Base-by-base conservation (phyloP, 2,329 filamentous ascomycete species). In the Mycogone perniciosa region DNA sequence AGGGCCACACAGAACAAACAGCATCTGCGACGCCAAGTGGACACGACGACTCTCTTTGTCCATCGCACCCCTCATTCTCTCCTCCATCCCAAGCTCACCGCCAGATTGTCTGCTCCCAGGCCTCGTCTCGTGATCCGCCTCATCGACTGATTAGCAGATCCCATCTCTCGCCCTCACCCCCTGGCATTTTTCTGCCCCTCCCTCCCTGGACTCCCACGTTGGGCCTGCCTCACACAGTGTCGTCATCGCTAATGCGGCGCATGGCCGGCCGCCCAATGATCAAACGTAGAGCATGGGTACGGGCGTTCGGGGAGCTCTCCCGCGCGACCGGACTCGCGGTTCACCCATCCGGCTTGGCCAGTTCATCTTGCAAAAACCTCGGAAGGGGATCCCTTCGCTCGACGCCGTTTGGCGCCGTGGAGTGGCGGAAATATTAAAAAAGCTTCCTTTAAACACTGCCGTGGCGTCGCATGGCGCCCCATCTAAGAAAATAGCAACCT, bases 381-480 rank as follows among this genome's bases (percentile, higher is more conserved):
- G 39, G 39, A 42, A 42, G n/a, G 35, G 35, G n/a, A 11, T 11
- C 20, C 20, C 35, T 38, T 20, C 13, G 26, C 13, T 26, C 39
- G 10, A 8, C 33, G 33, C 33, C 39, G 40, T 29, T 34, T 30
- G 45, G 50, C 34, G 43, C 30, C 40, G 30, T 44, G 8, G 27
- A 48, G 30, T 30, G 29, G 41, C 48, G 52, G 46, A 52, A 56
- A 52, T 50, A 50, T 44, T 13, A 29, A 47, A 20, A 55, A 51
- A 48, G 41, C 46, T 49, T 46, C 31, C 41, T 40, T 39, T 41
- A 44, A 35, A 31, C 47, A 46, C 44, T 46, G 50, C 44, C 39
- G 41, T 55, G 50, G 48, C 51, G 53, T 48, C 35, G 47, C 53
- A 55, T 48, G 44, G 45, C 48, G 45, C 53, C 50, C 46, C 50